Evolutionary conservation across 768 basidiomycete species (phyloP).

Genomic region (Sporobolomyces roseus): DNA sequence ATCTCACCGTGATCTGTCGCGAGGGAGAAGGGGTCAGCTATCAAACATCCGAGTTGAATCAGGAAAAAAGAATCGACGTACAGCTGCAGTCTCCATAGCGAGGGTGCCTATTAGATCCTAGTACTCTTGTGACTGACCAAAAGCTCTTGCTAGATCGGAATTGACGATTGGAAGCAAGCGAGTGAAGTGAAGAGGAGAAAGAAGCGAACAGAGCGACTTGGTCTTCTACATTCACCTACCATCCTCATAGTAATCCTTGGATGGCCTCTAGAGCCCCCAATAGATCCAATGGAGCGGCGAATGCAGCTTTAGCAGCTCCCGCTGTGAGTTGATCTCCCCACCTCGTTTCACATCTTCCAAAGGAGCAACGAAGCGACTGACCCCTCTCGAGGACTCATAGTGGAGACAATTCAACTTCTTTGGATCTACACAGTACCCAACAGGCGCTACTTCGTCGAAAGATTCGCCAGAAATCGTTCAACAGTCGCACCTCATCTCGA

Average conservation of each 20-base stretch:
- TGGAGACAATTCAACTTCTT: conserved; percentile 92
- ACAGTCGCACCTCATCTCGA: conserved; percentile 46
- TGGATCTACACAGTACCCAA: conserved; percentile 69
- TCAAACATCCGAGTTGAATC: background rate
- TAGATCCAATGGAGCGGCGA: background rate
- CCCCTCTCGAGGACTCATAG: conserved; percentile 52
- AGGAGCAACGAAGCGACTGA: background rate
- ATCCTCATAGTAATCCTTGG: background rate
- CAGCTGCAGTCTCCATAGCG: conserved; percentile 6
- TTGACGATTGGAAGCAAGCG: background rate
- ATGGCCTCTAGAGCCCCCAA: background rate
- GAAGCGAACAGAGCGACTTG: background rate
- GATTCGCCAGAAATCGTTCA: conserved; percentile 72
- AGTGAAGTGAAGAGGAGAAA: background rate
- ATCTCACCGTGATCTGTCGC: background rate
- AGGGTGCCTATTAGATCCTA: too few relatives aligned
- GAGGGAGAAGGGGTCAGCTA: too few relatives aligned
- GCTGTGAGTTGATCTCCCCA: conserved; percentile 15
- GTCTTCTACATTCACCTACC: background rate
- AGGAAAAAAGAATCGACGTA: background rate
- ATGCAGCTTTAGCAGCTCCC: conserved; percentile 29
- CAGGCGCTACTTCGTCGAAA: conserved; percentile 66
- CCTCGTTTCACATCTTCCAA: background rate
- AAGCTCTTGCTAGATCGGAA: too few relatives aligned
- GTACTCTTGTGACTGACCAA: too few relatives aligned